phyloP scores from a whole-genome alignment of 2,329 filamentous ascomycete genomes.

The Leptographium lundbergii region DNA sequence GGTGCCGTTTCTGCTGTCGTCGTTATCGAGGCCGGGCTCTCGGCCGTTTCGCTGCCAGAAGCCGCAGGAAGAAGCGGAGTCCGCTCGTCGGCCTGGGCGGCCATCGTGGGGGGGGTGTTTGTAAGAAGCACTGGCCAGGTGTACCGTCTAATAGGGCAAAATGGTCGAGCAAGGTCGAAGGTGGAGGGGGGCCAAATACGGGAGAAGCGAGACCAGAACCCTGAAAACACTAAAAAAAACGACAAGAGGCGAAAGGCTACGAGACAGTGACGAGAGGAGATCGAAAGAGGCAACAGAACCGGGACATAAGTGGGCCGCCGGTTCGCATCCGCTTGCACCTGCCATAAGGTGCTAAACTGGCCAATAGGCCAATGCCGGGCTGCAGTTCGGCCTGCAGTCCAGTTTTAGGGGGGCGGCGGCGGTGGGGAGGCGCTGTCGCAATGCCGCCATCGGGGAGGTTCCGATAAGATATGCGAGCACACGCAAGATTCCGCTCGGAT shows the following conservation, averaged over 20 bases:
- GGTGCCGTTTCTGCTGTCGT: not conserved
- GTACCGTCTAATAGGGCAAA: not conserved
- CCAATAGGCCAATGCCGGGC: not conserved
- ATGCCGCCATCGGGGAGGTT: not conserved
- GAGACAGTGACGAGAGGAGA: not conserved
- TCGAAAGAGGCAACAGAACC: not conserved
- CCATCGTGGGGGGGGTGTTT: not conserved
- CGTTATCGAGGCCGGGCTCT: not conserved
- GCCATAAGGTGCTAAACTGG: not conserved
- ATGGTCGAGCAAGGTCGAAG: not conserved
- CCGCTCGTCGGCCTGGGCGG: not conserved
- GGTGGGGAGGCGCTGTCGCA: not conserved
- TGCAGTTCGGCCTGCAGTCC: not conserved
- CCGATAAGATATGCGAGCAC: not conserved
- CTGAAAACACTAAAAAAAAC: not conserved
- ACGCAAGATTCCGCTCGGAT: not conserved
- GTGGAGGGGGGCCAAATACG: not conserved
- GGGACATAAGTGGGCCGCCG: not conserved
- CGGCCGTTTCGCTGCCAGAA: not conserved
- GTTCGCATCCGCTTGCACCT: not conserved
- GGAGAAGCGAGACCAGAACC: not conserved
- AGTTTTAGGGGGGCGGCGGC: not conserved
- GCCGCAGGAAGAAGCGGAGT: not conserved
- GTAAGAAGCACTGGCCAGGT: not conserved
- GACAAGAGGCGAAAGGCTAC: not conserved